phyloP scores from a whole-genome alignment of 164 flowering plant species.

The Taxillus chinensis region DNA sequence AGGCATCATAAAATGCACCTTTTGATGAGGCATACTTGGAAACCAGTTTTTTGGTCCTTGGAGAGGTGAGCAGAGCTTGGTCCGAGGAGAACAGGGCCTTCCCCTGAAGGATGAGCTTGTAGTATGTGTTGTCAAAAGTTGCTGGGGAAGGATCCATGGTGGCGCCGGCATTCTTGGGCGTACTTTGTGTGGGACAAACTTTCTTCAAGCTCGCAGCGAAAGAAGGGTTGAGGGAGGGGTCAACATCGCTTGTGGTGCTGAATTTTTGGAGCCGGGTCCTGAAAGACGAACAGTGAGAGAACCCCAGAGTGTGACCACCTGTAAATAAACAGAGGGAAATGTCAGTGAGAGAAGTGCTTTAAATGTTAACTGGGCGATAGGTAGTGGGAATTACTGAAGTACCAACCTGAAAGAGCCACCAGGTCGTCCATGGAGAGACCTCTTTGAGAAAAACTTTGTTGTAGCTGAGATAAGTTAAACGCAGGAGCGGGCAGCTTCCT shows the following conservation, averaged over 20 bases:
- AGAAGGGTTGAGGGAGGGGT: slow-evolving; percentile 32
- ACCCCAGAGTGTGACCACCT: slow-evolving; percentile 53
- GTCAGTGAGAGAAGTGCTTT: background rate
- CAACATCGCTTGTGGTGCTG: slow-evolving; percentile 29
- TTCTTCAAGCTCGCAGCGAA: slow-evolving; percentile 29
- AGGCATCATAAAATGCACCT: slow-evolving; percentile 26
- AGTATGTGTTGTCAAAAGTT: slow-evolving; percentile 44
- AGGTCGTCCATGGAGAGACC: slow-evolving; percentile 4
- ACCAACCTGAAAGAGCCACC: slow-evolving; percentile 3
- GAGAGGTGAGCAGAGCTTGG: slow-evolving; percentile 30
- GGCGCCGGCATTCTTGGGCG: slow-evolving; percentile 34
- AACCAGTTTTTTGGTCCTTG: slow-evolving; percentile 32
- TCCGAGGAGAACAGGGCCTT: slow-evolving; percentile 41
- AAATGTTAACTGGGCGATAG: background rate
- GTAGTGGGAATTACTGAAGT: background rate
- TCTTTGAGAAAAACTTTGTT: background rate
- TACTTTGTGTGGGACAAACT: slow-evolving; percentile 26
- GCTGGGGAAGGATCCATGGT: slow-evolving; percentile 37
- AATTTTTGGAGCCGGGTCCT: slow-evolving; percentile 38
- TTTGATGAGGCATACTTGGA: slow-evolving; percentile 31
- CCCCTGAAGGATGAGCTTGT: slow-evolving; percentile 33
- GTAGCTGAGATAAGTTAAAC: background rate
- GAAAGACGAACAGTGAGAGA: slow-evolving; percentile 49
- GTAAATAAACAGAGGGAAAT: background rate
- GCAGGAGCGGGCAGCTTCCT: slow-evolving; percentile 5